Evolutionary conservation across 2,329 filamentous ascomycete species (phyloP), one percentile per base, ranked within the genome.

Genomic region (Curvularia spicifera): DNA sequence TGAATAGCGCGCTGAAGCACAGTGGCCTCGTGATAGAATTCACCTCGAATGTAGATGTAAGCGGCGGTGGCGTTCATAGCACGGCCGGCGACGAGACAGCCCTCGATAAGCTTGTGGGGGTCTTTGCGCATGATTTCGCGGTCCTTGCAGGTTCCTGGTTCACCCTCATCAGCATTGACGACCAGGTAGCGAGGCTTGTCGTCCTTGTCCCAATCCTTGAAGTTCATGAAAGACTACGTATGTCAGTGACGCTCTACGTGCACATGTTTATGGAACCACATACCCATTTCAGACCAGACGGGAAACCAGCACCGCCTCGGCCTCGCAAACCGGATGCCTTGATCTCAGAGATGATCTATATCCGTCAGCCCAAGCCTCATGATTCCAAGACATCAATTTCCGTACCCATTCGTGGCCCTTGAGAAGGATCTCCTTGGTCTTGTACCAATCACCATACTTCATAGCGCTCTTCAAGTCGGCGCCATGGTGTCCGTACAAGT

Each of bases 101-200:
- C 95, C 82, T 99, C 95, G 75, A 99, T 84, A 66, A 99, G 90
- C 86, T 99, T 99, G 85, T 99, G 95, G 63, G 95, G 95, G 78
- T 99, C 95, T 83, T 99, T 99, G 81, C 95, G 93, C 95, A 99
- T 99, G 70, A 99, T 99, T 80, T 99, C 95, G 76, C 95, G 90
- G 80, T 99, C 95, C 84, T 99, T 99, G 89, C 95, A 99, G 53
- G 95, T 99, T 79, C 95, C 95, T 29, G 95, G 95, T 81, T 99
- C 95, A 74, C 95, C 95, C 83, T 99, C 95, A 78, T 99, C 95
- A 68, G 95, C 95, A 76, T 99, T 99, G 82, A 99, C 92, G 61
- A 99, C 94, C 54, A 99, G 84, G 77, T 99, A 99, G 74, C 95
- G 89, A 66, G 95, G 95, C 81, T 96, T 96, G 71, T 80, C 90